Evolutionary conservation across 2,329 filamentous ascomycete genomes (phyloP).

Genomic region (Trematosphaeria pertusa): DNA sequence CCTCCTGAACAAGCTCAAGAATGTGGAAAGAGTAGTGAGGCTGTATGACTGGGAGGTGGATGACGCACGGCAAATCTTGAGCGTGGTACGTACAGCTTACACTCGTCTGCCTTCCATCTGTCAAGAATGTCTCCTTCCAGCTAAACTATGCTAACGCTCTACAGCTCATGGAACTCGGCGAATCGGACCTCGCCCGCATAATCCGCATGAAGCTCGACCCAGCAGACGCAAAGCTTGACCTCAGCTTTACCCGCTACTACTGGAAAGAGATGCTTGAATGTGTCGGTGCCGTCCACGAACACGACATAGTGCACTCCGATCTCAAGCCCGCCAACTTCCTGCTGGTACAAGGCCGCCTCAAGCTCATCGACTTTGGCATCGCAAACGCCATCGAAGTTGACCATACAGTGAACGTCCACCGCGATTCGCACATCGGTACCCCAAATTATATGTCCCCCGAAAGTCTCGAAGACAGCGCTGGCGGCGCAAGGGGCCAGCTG

Average conservation of each 20-base stretch:
- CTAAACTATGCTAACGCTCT: conserved; percentile 13
- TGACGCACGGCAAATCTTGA: conserved; percentile 85
- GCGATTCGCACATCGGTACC: conserved; percentile 92
- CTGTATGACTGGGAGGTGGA: conserved; percentile 95
- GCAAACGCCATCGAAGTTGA: conserved; percentile 96
- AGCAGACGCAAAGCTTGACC: conserved; percentile 75
- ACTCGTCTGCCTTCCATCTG: not conserved
- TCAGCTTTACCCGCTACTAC: conserved; percentile 93
- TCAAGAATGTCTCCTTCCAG: no score
- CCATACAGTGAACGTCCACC: conserved; percentile 95
- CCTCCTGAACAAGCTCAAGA: conserved; percentile 78
- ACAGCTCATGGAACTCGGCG: conserved; percentile 95
- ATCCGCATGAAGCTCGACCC: conserved; percentile 70
- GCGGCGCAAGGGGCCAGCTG: conserved; percentile 54
- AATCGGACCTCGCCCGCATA: conserved; percentile 89
- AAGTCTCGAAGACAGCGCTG: conserved; percentile 86
- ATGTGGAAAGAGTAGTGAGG: conserved; percentile 88
- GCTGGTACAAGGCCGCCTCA: conserved; percentile 85
- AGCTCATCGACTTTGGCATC: conserved; percentile 98
- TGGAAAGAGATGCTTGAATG: conserved; percentile 99
- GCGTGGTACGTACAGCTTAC: conserved; percentile 67
- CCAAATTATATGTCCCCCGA: conserved; percentile 99
- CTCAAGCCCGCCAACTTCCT: conserved; percentile 98
- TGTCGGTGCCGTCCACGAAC: conserved; percentile 83
- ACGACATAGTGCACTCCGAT: conserved; percentile 95